Conservation (phyloP, 176 grass and related monocot species). For the Rhipidocladum racemiflorum region DNA sequence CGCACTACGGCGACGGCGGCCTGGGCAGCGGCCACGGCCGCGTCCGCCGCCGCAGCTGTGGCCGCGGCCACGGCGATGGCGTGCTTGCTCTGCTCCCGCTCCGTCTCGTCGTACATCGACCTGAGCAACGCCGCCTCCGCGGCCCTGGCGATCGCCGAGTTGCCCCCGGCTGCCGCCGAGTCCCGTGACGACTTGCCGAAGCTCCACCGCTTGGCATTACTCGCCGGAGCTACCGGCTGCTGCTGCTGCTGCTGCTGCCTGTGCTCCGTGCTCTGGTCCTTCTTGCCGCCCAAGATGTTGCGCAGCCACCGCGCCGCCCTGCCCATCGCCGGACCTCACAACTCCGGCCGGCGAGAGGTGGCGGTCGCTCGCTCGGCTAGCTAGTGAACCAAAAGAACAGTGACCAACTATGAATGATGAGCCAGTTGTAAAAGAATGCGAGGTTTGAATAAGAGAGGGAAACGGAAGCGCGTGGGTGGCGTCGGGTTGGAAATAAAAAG, state of each 20-base stretch:
- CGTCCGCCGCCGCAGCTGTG: constrained; percentile 66
- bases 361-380: not conserved
- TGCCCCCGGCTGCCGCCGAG: constrained; percentile 11
- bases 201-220: constrained; percentile 69
- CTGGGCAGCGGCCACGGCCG: constrained; percentile 68
- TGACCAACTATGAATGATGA: not conserved
- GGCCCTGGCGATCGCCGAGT: constrained; percentile 45
- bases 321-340: constrained; percentile 59
- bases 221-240: not conserved
- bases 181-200: constrained; percentile 73
- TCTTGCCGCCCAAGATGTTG: constrained; percentile 47
- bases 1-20: constrained; percentile 77
- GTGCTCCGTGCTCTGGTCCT: constrained; percentile 35
- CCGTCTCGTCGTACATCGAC: constrained; percentile 59
- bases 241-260: not conserved
- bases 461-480: constrained; percentile 19
- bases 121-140: constrained; percentile 56
- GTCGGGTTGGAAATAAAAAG: constrained; percentile 29
- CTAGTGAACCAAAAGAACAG: constrained; percentile 6
- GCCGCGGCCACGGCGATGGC: constrained; percentile 91
- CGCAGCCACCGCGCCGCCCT: constrained; percentile 72
- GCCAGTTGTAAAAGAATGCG: not conserved
- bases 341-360: not conserved
- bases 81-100: constrained; percentile 87
- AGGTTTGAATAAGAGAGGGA: constrained; percentile 54